Evolutionary conservation across 2,329 filamentous ascomycete genomes (phyloP).

Genomic region (Colletotrichum viniferum): DNA sequence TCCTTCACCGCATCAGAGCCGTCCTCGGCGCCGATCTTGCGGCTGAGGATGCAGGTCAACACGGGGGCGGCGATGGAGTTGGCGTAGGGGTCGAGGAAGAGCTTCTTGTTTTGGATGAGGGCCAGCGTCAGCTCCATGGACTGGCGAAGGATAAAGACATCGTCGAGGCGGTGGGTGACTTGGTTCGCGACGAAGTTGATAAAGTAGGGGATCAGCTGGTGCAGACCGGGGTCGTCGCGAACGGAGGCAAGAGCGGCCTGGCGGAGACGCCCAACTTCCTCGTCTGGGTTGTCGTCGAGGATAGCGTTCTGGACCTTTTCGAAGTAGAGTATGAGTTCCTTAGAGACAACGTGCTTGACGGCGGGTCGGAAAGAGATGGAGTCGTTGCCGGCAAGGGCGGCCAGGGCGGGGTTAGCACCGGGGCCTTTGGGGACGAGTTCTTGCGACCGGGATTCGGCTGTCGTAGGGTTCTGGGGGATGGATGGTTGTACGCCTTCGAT

Average conservation of each 20-base stretch:
- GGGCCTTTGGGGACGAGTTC: conserved; percentile 90
- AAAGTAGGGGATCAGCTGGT: conserved; percentile 96
- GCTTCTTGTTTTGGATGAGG: conserved; percentile 79
- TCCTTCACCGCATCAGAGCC: conserved; percentile 58
- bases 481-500: conserved; percentile 97
- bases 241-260: conserved; percentile 86
- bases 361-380: conserved; percentile 84
- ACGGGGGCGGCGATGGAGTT: conserved; percentile 80
- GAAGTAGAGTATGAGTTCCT: conserved; percentile 96
- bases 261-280: conserved; percentile 73
- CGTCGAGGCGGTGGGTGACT: conserved; percentile 91
- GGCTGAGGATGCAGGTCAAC: conserved; percentile 87
- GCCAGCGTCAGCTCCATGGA: conserved; percentile 92
- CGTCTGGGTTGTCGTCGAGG: conserved; percentile 85
- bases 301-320: conserved; percentile 92
- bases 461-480: conserved; percentile 94
- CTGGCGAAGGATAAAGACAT: conserved; percentile 85
- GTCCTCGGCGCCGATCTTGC: conserved; percentile 71
- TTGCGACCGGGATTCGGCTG: conserved; percentile 80
- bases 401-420: conserved; percentile 83
- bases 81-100: conserved; percentile 71
- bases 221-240: conserved; percentile 86
- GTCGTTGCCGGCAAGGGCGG: conserved; percentile 82
- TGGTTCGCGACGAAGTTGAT: conserved; percentile 95
- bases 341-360: conserved; percentile 94